phyloP scores from a whole-genome alignment of 176 grass and related monocot genomes.

The Oryza rufipogon region DNA sequence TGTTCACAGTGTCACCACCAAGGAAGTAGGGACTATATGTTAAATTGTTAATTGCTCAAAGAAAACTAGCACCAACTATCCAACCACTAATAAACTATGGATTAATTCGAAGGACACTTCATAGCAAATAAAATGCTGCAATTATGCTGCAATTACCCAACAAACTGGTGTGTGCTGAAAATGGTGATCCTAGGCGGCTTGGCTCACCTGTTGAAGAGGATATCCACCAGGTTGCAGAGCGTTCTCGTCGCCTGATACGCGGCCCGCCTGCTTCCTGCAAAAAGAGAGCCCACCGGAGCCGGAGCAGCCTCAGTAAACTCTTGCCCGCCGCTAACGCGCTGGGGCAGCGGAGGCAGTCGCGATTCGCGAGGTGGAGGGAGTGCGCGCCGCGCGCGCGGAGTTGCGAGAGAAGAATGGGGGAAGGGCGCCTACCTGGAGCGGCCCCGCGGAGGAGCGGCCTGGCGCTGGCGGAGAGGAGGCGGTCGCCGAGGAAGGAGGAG shows the following conservation, averaged over 20 bases:
- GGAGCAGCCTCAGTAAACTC: background rate
- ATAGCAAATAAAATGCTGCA: background rate
- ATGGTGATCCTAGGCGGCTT: background rate
- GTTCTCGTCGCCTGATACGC: constrained; percentile 63
- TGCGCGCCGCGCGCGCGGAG: constrained; percentile 1
- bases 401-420: background rate
- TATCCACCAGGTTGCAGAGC: constrained; percentile 75
- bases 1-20: too few relatives aligned
- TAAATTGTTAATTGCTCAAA: background rate
- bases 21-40: background rate
- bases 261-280: constrained; percentile 49
- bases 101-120: background rate
- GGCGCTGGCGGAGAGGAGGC: constrained; percentile 54
- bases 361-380: background rate
- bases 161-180: background rate
- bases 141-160: background rate
- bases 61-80: background rate
- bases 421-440: background rate
- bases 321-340: background rate
- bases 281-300: constrained; percentile 2
- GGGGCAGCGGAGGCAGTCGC: constrained; percentile 9
- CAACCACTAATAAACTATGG: background rate
- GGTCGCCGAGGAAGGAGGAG: constrained; percentile 73
- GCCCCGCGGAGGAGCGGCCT: constrained; percentile 38
- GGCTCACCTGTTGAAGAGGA: constrained; percentile 78